A percentile compares a stretch with the other conserved stretches of the same genome.
Evolutionary conservation across 768 basidiomycete genomes (phyloP).

Genomic region (Pulveroboletus sp.): DNA sequence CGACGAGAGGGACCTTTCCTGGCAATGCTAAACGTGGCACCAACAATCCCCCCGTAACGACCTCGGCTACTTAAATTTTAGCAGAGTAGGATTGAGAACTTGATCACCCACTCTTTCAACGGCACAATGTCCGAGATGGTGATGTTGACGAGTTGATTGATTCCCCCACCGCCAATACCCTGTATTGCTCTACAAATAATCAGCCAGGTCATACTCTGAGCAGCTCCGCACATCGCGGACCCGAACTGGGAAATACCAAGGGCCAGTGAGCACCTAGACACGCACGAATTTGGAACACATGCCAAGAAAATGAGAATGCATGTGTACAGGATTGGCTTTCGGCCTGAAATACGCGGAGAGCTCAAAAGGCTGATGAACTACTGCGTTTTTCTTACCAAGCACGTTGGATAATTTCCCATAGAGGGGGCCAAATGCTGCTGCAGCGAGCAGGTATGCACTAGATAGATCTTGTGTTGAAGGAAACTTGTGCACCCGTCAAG

Average conservation of each 20-base stretch:
- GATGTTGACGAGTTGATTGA: constrained; percentile 73
- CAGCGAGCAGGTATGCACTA: constrained; percentile 74
- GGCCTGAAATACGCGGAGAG: constrained; percentile 32
- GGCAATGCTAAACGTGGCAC: constrained; percentile 74
- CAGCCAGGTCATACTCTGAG: constrained; percentile 74
- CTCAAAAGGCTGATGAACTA: not conserved
- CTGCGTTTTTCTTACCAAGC: constrained; percentile 29
- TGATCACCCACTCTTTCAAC: constrained; percentile 57
- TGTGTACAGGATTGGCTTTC: constrained; percentile 70
- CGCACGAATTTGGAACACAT: constrained; percentile 10
- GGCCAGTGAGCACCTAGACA: not conserved
- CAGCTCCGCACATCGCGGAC: constrained; percentile 79
- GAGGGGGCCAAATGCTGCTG: constrained; percentile 63
- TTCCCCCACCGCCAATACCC: constrained; percentile 79
- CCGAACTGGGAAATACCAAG: too few relatives aligned
- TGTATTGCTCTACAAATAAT: constrained; percentile 74
- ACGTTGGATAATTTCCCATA: constrained; percentile 79
- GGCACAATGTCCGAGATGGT: constrained; percentile 81
- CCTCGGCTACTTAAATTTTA: constrained; percentile 50
- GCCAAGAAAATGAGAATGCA: constrained; percentile 71
- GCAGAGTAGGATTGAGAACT: not conserved
- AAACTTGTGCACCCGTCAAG: not conserved
- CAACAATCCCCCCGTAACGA: constrained; percentile 70
- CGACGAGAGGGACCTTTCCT: constrained; percentile 25
- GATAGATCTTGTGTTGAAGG: not conserved